A percentile compares a stretch with the other conserved stretches of the same genome.
Evolutionary conservation across 2,329 filamentous ascomycete genomes (phyloP).

Genomic region (Ceratocystis harringtonii): DNA sequence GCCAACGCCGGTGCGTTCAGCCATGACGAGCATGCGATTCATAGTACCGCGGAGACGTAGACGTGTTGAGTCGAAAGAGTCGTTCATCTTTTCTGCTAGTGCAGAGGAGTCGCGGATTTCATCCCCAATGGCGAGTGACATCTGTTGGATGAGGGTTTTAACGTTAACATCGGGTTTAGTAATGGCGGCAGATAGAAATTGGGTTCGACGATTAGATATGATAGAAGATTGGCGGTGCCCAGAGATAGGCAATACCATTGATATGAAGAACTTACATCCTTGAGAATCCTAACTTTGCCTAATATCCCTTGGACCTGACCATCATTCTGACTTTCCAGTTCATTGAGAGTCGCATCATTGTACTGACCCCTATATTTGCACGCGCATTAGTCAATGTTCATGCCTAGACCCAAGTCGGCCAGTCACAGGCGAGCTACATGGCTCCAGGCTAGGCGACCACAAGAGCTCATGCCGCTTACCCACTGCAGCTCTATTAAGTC

Average conservation of each 20-base stretch:
- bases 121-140: conserved; percentile 84
- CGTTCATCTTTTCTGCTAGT: conserved; percentile 89
- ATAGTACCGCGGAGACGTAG: conserved; percentile 76
- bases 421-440: too few relatives aligned
- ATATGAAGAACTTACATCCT: conserved; percentile 49
- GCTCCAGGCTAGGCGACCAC: too few relatives aligned
- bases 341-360: conserved; percentile 76
- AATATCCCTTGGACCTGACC: conserved; percentile 77
- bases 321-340: conserved; percentile 93
- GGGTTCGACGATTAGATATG: too few relatives aligned
- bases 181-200: too few relatives aligned
- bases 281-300: conserved; percentile 77
- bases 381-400: neutral
- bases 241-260: neutral
- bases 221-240: too few relatives aligned
- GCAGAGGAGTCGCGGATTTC: conserved; percentile 85
- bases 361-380: conserved; percentile 58
- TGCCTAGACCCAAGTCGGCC: too few relatives aligned
- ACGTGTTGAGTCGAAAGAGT: conserved; percentile 75
- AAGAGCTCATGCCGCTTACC: too few relatives aligned
- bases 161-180: too few relatives aligned
- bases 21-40: conserved; percentile 95
- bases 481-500: too few relatives aligned
- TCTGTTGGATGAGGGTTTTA: conserved; percentile 31
- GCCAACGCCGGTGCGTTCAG: conserved; percentile 79